Percentiles rank a stretch among this genome's conserved stretches.
phyloP scores from a whole-genome alignment of 2,329 filamentous ascomycete genomes.

The Colletotrichum musicola region DNA sequence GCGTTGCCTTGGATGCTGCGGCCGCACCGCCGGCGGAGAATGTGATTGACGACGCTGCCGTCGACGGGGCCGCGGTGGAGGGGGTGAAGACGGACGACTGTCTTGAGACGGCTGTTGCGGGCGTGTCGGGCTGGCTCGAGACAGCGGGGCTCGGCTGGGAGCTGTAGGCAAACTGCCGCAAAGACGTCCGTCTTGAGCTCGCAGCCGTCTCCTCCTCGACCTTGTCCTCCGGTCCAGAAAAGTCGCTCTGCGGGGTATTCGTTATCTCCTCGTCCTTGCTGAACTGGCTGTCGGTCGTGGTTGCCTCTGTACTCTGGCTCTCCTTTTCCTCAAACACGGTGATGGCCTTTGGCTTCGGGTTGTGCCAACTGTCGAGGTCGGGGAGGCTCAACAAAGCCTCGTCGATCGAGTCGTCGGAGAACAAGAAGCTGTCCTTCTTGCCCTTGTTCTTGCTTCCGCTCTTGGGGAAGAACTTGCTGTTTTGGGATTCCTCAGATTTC shows the following conservation, averaged over 20 bases:
- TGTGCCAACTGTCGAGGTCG: slow-evolving; percentile 64
- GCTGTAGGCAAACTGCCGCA: slow-evolving; percentile 46
- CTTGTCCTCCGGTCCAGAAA: slow-evolving; percentile 21
- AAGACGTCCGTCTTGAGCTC: slow-evolving; percentile 22
- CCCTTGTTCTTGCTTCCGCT: slow-evolving; percentile 46
- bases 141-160: slow-evolving; percentile 23
- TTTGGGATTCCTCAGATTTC: slow-evolving; percentile 53
- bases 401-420: slow-evolving; percentile 70
- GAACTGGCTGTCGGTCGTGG: slow-evolving; percentile 35
- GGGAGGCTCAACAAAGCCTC: slow-evolving; percentile 65
- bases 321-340: slow-evolving; percentile 58
- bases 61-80: slow-evolving; percentile 51
- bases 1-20: slow-evolving; percentile 54
- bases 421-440: slow-evolving; percentile 57
- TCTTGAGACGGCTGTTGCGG: slow-evolving; percentile 49
- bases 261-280: slow-evolving; percentile 34
- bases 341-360: slow-evolving; percentile 53
- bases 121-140: slow-evolving; percentile 45
- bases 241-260: slow-evolving; percentile 24
- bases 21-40: slow-evolving; percentile 48
- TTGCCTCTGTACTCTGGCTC: slow-evolving; percentile 41
- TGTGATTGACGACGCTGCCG: slow-evolving; percentile 57
- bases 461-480: slow-evolving; percentile 67
- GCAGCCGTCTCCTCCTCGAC: neutral
- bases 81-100: slow-evolving; percentile 46